Conservation (phyloP, 73 alveolate species). For the Paraurostyla sp. region DNA sequence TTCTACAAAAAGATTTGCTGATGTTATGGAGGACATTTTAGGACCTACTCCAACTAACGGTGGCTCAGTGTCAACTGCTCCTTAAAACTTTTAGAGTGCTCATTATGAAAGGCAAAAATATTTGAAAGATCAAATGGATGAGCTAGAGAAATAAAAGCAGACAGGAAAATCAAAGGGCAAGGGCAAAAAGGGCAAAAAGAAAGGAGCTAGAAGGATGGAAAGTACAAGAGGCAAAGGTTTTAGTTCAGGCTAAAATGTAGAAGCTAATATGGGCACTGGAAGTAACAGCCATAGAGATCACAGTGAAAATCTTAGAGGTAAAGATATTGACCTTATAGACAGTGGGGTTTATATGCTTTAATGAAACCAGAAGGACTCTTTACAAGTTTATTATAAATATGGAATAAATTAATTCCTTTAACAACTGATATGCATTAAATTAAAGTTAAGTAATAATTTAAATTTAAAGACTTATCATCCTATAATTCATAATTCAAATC, state of each 20-base stretch:
- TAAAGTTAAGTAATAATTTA: background rate
- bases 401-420: background rate
- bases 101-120: background rate
- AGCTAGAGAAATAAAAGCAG: background rate
- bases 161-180: too few species aligned
- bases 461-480: background rate
- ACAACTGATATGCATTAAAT: background rate
- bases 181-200: background rate
- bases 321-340: too few species aligned
- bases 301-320: too few species aligned
- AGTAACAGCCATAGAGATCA: background rate
- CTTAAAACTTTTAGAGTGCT: background rate
- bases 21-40: too few species aligned
- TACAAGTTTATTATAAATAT: background rate
- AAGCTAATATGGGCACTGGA: background rate
- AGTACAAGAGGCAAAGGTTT: background rate
- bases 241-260: background rate
- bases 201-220: background rate
- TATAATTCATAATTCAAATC: conserved; percentile 28
- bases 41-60: background rate
- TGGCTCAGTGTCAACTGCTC: background rate
- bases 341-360: too few species aligned
- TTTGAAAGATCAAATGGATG: background rate
- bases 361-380: too few species aligned
- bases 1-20: too few species aligned